Evolutionary conservation across 2,329 filamentous ascomycete species (phyloP), one percentile per base, ranked within the genome.

Genomic region (Fusarium piperis): DNA sequence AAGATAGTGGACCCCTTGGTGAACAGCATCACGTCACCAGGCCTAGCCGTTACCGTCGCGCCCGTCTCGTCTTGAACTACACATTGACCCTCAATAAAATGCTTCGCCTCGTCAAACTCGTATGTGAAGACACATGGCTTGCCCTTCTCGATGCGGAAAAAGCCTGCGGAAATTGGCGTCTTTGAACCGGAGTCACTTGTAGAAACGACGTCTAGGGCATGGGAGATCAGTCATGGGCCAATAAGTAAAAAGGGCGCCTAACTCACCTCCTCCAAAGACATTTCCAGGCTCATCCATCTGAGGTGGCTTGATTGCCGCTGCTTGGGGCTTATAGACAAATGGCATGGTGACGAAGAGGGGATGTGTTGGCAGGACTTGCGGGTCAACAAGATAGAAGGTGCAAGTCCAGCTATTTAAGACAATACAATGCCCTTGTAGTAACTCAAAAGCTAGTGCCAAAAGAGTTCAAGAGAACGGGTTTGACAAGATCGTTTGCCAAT

Each of bases 81-180:
- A 26, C 51, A 66, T 46, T 63, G 35, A 0, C 64, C 64, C 4
- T 66, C 53, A 8, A 41, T 35, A 28, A 65, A 62, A 13, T 51
- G 35, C 13, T 65, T 65, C 2, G 59, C 64, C 11, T 66, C 53
- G 12, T 66, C 59, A 57, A 63, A 66, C 26, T 62, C 52, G 10
- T 66, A 66, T 2, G 44, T 63, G 16, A 66, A 63, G 2, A 46
- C 52, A 12, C 28, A 55, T 0, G 52, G 59, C 1, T 59, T 53
- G 5, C 59, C 64, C 16, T 63, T 66, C n/a, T 66, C 59, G 4
- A 66, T 59, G 11, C 59, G 59, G 15, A 62, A 66, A 26, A 66
- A 66, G 6, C 64, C 64, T 5, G 52, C 59, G 1, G 59, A 66
- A 20, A 65, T 62, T n/a, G 63, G 63, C 3, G 35, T 16, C 30